These are phyloP conservation scores for Alternaria consortialis DNA, from an alignment of 2,329 filamentous ascomycete species.

Conservation along the genomic window DNA sequence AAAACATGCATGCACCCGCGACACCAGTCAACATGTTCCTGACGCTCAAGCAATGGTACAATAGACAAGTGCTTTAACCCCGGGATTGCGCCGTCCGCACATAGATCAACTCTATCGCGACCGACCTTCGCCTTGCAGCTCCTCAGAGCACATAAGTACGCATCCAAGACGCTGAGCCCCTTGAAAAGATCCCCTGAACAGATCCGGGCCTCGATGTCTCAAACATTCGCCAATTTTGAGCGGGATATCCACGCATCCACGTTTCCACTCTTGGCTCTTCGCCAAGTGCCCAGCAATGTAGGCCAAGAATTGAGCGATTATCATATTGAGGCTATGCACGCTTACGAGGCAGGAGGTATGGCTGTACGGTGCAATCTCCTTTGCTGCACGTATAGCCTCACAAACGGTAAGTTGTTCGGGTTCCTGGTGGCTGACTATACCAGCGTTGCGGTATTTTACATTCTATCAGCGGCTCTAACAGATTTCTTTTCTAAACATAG, in stretches of 20 bases:
- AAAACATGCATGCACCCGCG: not conserved
- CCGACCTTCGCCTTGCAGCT: not conserved
- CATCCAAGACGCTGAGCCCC: not conserved
- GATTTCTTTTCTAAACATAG: not conserved
- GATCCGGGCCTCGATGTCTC: not conserved
- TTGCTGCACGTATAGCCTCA: not conserved
- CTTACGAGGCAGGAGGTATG: constrained; percentile 4
- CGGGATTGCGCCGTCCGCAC: not conserved
- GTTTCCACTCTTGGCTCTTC: constrained; percentile 13
- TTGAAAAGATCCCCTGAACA: not conserved
- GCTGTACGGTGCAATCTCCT: not conserved
- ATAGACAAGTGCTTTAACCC: not conserved
- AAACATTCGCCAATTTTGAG: constrained; percentile 2
- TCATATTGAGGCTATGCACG: constrained; percentile 7
- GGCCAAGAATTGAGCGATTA: constrained; percentile 13
- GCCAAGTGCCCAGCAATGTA: constrained; percentile 9
- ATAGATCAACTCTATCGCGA: not conserved
- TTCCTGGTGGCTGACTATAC: not conserved
- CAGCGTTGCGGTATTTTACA: constrained; percentile 1
- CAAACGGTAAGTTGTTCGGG: not conserved
- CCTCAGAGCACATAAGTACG: not conserved
- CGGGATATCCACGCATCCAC: constrained; percentile 9
- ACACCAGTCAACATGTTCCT: not conserved
- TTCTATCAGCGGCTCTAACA: not conserved
- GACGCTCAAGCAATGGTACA: not conserved